These are phyloP conservation scores for Tylopilus vinaceipallidus DNA, from an alignment of 768 basidiomycete species.

Conservation along the genomic window DNA sequence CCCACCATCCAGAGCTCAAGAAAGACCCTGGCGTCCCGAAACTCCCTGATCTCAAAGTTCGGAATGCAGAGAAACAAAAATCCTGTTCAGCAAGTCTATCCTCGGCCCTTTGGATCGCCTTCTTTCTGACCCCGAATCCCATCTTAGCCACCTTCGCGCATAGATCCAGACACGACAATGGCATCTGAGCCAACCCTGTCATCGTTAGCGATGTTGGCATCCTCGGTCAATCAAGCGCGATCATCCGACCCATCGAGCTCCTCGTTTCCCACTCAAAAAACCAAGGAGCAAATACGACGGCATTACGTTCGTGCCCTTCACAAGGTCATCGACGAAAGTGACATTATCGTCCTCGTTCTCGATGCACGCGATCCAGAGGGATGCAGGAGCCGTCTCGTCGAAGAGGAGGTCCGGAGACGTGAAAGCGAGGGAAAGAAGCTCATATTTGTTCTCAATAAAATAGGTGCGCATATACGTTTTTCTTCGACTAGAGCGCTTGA, in stretches of 20 bases:
- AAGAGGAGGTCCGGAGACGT: conserved; percentile 86
- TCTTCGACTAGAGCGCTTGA: neutral
- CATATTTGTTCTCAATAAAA: conserved; percentile 95
- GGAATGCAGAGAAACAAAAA: conserved; percentile 50
- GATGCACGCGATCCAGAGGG: conserved; percentile 97
- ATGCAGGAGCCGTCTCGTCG: conserved; percentile 86
- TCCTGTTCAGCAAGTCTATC: conserved; percentile 38
- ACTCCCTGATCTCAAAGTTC: conserved; percentile 68
- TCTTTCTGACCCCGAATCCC: neutral
- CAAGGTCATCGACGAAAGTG: conserved; percentile 91
- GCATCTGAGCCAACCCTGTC: conserved; percentile 70
- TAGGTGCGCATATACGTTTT: conserved; percentile 55
- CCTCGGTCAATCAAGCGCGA: conserved; percentile 21
- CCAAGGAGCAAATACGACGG: conserved; percentile 66
- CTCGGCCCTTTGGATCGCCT: neutral
- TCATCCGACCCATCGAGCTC: conserved; percentile 30
- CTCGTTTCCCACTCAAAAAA: conserved; percentile 38
- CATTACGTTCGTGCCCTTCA: conserved; percentile 79
- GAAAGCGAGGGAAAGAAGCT: conserved; percentile 89
- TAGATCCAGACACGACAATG: conserved; percentile 61
- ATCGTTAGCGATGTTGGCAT: conserved; percentile 53
- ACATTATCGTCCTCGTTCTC: conserved; percentile 85
- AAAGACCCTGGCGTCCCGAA: conserved; percentile 90
- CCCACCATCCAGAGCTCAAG: conserved; percentile 57
- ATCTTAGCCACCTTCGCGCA: conserved; percentile 26